A percentile compares a stretch with the other conserved stretches of the same genome.
These are phyloP conservation scores for Chlamydomonas reinhardtii DNA, from an alignment of 163 green algal species.

Conservation along the genomic window DNA sequence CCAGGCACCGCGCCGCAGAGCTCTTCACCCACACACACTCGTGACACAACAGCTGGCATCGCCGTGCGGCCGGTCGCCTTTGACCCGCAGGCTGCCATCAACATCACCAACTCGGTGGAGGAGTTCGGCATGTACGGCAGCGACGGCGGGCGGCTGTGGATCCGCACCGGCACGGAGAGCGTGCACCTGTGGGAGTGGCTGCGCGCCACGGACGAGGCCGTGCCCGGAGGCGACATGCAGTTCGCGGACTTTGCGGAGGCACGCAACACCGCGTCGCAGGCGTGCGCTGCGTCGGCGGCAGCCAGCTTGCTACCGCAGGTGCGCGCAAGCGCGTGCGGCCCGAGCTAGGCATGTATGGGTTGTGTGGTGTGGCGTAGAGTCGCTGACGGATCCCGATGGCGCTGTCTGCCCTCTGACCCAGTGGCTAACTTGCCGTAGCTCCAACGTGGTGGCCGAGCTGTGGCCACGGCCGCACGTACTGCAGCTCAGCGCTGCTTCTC, in stretches of 20 bases:
- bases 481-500: too few species aligned
- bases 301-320: slow-evolving; percentile 34
- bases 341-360: not conserved
- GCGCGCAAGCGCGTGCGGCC: not conserved
- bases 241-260: slow-evolving; percentile 55
- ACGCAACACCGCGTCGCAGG: slow-evolving; percentile 30
- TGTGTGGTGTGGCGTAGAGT: too few species aligned
- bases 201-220: slow-evolving; percentile 65
- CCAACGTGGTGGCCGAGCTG: too few species aligned
- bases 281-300: slow-evolving; percentile 52
- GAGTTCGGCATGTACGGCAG: slow-evolving; percentile 80
- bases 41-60: too few species aligned
- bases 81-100: slow-evolving; percentile 72
- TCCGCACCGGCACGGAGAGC: slow-evolving; percentile 77
- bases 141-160: slow-evolving; percentile 72
- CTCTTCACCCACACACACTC: too few species aligned
- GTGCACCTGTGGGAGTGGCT: slow-evolving; percentile 89
- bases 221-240: slow-evolving; percentile 58
- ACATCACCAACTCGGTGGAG: slow-evolving; percentile 79
- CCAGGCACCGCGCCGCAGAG: too few species aligned
- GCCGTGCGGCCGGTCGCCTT: too few species aligned
- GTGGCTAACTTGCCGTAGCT: too few species aligned
- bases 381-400: too few species aligned
- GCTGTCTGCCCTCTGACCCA: too few species aligned
- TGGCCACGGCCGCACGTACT: too few species aligned